Base-by-base conservation (phyloP, 371 early-diverging fungal species). In the Dichotomocladium elegans region DNA sequence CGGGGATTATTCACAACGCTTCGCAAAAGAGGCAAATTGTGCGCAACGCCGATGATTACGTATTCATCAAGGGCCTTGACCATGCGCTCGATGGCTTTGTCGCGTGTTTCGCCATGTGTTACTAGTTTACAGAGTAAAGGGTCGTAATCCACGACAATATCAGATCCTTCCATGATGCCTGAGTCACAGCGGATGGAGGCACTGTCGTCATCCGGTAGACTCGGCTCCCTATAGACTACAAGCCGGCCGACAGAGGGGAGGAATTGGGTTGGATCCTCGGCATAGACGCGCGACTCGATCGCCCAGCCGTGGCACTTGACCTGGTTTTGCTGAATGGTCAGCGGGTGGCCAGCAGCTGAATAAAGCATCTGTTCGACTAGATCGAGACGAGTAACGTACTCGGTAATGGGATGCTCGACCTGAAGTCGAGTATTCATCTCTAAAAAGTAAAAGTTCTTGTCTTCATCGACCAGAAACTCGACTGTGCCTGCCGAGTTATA, bases 381-480 rank as follows among this genome's bases (percentile, higher is more conserved):
- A 72, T 99, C 98, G 28, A 94, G 63, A 1, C 90, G 90, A 2
- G 95, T 94, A 28, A 95, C 89, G 54, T 86, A 82, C 67, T 99
- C 99, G 22, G 98, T 98, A 45, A 98, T 90, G 6, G 98, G 97
- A 75, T 98, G 99, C 73, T 99, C 99, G 40, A 95, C 95, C 58
- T 93, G 93, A 35, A 93, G 74, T 19, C 93, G 84, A 3, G 92
- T 91, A 63, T 93, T 93, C 91, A 93, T 89, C 61, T 93, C 93
- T 65, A 93, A 68, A 58, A 93, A 91, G 72, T 89, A 94, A 51
- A 92, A 91, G 49, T 90, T 81, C 44, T 82, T 80, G 22, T 66
- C 59, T 15, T 76, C 55, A 56, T 82, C 80, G 15, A 87, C 81
- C 47, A 94, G 65, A 57, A 93, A 94, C 58, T 94, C 95, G 2